Evolutionary conservation across 1,139 yeast genomes (phyloP), one percentile per base, ranked within the genome.

Genomic region (Torulaspora globosa): DNA sequence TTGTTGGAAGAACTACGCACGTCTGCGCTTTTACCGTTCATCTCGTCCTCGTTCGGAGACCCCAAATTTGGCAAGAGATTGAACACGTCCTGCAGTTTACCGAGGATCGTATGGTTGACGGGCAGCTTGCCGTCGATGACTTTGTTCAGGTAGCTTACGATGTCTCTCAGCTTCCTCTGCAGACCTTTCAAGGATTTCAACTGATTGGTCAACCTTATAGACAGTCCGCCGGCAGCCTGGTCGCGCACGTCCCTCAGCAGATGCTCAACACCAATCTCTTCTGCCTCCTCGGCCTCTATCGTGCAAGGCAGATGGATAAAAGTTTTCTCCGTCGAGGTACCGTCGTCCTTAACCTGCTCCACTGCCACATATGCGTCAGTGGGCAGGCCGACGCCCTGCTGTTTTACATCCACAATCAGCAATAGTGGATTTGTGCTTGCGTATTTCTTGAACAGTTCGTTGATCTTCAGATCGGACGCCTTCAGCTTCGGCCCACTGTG

Each of bases 211-310:
- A 92, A 82, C 63, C 84, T 80, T 44, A 90, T 79, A 1, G 97
- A 84, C 53, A 94, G 76, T 41, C 86, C 84, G 11, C 98, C 98
- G 8, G 96, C 95, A 7, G 97, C 97, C 59, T 90, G 97, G 65
- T 92, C 97, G 59, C 97, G 80, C 32, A 89, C 88, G 62, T 94
- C 98, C 61, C 97, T 81, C 54, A 94, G 72, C 52, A 94, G 71
- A 64, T 94, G 99, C 66, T 94, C 99, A 8, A 94, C 99, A 52
- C 98, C 98, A 58, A 94, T 94, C 69, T 94, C 99, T 69, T 94
- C 98, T 2, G 98, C 98, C 66, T 94, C 98, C 66, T 94, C 98
- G 3, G 99, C 99, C 64, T 88, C 95, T 54, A 94, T 89, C 27
- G 80, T 75, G 11, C 96, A 86, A 11, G 97, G 96, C 32, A 90